A percentile compares a stretch with the other conserved stretches of the same genome.
phyloP scores from a whole-genome alignment of 2,329 filamentous ascomycete genomes.

The Stachybotrys echinatus region DNA sequence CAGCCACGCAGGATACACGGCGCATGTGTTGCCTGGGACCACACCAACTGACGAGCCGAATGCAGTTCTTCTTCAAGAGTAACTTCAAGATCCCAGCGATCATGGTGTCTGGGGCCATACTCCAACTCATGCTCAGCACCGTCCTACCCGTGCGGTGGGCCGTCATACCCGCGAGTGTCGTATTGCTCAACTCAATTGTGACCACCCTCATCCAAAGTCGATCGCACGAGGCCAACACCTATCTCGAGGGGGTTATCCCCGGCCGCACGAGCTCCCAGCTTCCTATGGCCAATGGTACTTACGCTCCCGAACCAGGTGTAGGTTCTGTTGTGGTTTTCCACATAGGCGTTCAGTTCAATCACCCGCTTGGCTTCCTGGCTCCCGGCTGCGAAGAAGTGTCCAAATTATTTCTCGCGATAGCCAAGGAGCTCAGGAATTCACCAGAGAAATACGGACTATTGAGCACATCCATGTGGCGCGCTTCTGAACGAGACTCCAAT shows the following conservation, averaged over 20 bases:
- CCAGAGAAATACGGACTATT: conserved; percentile 42
- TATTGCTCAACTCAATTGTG: conserved; percentile 23
- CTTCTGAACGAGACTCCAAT: conserved; percentile 27
- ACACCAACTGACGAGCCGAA: background rate
- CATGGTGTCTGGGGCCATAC: conserved; percentile 25
- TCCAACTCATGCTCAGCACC: conserved; percentile 26
- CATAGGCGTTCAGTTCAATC: conserved; percentile 38
- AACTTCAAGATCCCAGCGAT: conserved; percentile 25
- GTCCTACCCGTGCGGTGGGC: conserved; percentile 28
- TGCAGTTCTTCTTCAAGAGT: conserved; percentile 21
- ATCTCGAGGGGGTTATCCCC: conserved; percentile 17
- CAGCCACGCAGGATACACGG: background rate
- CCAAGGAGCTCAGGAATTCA: conserved; percentile 23
- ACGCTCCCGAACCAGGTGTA: conserved; percentile 19
- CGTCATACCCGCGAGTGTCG: conserved; percentile 21
- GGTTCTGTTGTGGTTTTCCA: conserved; percentile 36
- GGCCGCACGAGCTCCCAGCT: conserved; percentile 28
- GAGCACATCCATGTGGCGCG: conserved; percentile 34
- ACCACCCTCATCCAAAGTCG: conserved; percentile 20
- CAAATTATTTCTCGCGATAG: conserved; percentile 32
- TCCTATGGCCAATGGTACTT: conserved; percentile 17
- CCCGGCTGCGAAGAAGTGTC: conserved; percentile 36
- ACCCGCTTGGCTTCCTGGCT: conserved; percentile 42
- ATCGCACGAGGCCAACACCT: conserved; percentile 13
- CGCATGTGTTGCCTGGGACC: too few relatives aligned